A percentile compares a stretch with the other conserved stretches of the same genome.
Evolutionary conservation across 2,329 filamentous ascomycete species (phyloP).

Genomic region (Pleurostoma richardsiae): DNA sequence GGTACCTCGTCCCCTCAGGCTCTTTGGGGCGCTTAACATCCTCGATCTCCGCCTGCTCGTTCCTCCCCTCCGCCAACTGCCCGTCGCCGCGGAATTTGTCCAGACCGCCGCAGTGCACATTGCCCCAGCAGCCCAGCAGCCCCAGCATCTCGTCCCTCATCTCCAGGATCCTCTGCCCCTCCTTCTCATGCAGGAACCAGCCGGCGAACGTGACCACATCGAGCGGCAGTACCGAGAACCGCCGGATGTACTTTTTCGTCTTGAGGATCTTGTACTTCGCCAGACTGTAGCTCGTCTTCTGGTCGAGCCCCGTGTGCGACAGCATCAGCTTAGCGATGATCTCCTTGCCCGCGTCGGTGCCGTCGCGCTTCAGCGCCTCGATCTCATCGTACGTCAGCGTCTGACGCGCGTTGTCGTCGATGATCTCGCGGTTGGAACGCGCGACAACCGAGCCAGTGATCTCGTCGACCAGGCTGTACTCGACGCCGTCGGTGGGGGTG

Average conservation of each 20-base stretch:
- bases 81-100: not conserved
- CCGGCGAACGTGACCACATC: conserved; percentile 72
- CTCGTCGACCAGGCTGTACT: conserved; percentile 39
- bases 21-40: conserved; percentile 14
- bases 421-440: conserved; percentile 52
- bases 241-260: conserved; percentile 84
- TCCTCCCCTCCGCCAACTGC: conserved; percentile 11
- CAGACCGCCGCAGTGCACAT: conserved; percentile 67
- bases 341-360: conserved; percentile 75
- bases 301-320: conserved; percentile 82
- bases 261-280: conserved; percentile 96
- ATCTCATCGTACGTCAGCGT: conserved; percentile 72
- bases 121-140: conserved; percentile 81
- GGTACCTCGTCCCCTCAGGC: conserved; percentile 52
- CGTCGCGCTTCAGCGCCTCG: conserved; percentile 68
- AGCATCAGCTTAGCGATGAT: conserved; percentile 90
- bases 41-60: conserved; percentile 16
- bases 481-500: conserved; percentile 29
- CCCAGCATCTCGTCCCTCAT: conserved; percentile 79
- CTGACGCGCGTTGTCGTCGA: conserved; percentile 64
- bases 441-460: conserved; percentile 44
- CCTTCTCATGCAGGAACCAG: conserved; percentile 75
- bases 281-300: conserved; percentile 90
- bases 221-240: conserved; percentile 80
- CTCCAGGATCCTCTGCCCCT: conserved; percentile 77